These are phyloP conservation scores for Niebla homalea DNA, from an alignment of 495 filamentous ascomycete species.

Conservation along the genomic window DNA sequence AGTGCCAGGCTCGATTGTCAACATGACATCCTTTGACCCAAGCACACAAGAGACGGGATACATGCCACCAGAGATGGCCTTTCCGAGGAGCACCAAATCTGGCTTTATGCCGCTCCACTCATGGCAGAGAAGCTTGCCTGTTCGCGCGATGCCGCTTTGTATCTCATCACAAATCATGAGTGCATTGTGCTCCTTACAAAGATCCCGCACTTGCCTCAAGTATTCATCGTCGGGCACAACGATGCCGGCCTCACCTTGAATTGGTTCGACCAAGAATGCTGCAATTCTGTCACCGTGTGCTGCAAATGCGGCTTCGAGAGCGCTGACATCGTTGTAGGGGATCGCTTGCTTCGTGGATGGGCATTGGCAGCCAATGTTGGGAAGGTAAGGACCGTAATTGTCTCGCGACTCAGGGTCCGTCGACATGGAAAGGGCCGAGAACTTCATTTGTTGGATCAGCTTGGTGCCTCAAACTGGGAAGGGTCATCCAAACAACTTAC, in stretches of 20 bases:
- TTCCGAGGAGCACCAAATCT: conserved; percentile 86
- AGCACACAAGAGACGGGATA: conserved; percentile 95
- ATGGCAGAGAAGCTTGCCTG: conserved; percentile 82
- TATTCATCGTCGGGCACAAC: conserved; percentile 90
- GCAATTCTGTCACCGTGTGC: conserved; percentile 73
- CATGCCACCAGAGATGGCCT: conserved; percentile 96
- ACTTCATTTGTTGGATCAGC: conserved; percentile 39
- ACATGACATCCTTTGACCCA: conserved; percentile 82
- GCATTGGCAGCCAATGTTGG: conserved; percentile 64
- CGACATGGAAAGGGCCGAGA: conserved; percentile 88
- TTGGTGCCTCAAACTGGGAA: not conserved
- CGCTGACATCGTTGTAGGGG: conserved; percentile 70
- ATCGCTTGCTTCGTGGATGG: conserved; percentile 70
- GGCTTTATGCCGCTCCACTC: conserved; percentile 94
- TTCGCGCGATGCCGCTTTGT: conserved; percentile 92
- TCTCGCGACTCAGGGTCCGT: conserved; percentile 90
- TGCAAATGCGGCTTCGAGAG: conserved; percentile 67
- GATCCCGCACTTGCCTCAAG: conserved; percentile 60
- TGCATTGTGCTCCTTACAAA: conserved; percentile 89
- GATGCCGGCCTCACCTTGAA: conserved; percentile 96
- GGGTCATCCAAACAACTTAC: conserved; percentile 26
- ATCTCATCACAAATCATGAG: conserved; percentile 97
- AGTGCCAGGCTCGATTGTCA: conserved; percentile 91
- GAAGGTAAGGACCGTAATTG: conserved; percentile 93
- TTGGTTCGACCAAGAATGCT: conserved; percentile 92